Evolutionary conservation across 306 rosid species (phyloP).

Genomic region (Delonix regia): DNA sequence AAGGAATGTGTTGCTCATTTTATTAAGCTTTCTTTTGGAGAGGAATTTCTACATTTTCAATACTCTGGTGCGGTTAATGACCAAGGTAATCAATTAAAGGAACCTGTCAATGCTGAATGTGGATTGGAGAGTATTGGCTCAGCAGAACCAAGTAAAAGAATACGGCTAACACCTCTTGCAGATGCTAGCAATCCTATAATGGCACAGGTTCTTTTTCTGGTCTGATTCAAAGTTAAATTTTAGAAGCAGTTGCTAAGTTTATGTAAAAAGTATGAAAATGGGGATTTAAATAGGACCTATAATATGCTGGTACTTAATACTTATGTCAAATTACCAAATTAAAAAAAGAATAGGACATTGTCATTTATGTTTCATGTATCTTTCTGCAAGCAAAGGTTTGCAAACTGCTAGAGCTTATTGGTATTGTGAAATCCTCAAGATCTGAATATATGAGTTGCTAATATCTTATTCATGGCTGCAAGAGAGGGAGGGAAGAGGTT

Average conservation of each 20-base stretch:
- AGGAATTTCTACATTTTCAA: constrained; percentile 54
- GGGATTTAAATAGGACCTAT: neutral
- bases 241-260: neutral
- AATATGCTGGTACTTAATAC: neutral
- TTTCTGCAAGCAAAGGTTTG: neutral
- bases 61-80: constrained; percentile 39
- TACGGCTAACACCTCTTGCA: constrained; percentile 88
- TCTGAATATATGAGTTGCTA: neutral
- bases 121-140: constrained; percentile 44
- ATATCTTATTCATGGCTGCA: neutral
- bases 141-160: constrained; percentile 52
- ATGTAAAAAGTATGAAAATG: neutral
- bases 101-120: constrained; percentile 44
- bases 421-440: neutral
- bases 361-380: neutral
- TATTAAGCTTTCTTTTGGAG: constrained; percentile 83
- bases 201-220: constrained; percentile 76
- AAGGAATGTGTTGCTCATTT: constrained; percentile 87
- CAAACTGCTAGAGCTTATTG: neutral
- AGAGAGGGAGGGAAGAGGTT: neutral
- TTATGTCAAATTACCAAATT: neutral
- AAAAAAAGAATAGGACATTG: neutral
- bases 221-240: neutral
- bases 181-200: constrained; percentile 98
- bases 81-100: constrained; percentile 30